A percentile compares a stretch with the other conserved stretches of the same genome.
Evolutionary conservation across 352 stramenopile genomes (phyloP).

Genomic region (Pythium periplocum): DNA sequence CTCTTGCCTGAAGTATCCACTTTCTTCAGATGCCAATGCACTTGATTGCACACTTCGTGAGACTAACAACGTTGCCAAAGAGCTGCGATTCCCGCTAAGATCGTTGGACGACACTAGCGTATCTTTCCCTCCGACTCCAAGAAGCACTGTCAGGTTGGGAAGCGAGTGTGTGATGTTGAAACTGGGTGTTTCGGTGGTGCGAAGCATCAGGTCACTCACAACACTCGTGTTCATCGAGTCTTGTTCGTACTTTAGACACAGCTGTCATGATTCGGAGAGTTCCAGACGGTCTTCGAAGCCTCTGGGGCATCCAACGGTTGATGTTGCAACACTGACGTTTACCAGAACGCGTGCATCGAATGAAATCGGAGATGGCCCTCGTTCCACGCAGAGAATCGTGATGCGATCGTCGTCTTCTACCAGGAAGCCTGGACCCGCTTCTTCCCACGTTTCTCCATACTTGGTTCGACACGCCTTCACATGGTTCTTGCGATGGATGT

Average conservation of each 20-base stretch:
- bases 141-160: too few species aligned
- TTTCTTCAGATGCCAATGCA: too few species aligned
- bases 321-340: background rate
- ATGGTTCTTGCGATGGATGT: background rate
- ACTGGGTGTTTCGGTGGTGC: too few species aligned
- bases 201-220: background rate
- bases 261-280: background rate
- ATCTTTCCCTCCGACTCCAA: background rate
- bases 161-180: too few species aligned
- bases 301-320: background rate
- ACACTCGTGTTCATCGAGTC: background rate
- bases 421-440: slow-evolving; percentile 1
- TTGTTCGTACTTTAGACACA: background rate
- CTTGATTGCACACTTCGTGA: too few species aligned
- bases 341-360: background rate
- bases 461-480: background rate
- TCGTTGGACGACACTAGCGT: too few species aligned
- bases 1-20: background rate
- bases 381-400: slow-evolving; percentile 4
- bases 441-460: slow-evolving; percentile 9
- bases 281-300: background rate
- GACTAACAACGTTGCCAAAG: too few species aligned
- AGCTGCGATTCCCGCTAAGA: too few species aligned
- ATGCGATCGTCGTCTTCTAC: background rate
- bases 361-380: background rate